Conservation (phyloP, 73 alveolate genomes). For the Paramecium pentaurelia region DNA sequence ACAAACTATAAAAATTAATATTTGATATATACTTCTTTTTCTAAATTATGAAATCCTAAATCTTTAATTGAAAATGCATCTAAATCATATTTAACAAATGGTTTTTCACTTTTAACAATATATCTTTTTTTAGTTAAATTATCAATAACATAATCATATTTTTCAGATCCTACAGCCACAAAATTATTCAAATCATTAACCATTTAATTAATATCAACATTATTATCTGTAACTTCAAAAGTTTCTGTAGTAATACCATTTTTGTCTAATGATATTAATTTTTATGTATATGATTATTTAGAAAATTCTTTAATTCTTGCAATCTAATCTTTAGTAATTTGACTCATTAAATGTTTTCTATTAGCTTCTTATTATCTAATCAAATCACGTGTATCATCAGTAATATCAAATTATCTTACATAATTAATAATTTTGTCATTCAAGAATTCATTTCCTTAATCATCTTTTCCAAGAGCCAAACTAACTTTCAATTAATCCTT, state of each 20-base stretch:
- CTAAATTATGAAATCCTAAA: neutral
- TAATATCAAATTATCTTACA: constrained; percentile 7
- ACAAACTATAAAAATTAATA: neutral
- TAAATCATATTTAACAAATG: constrained; percentile 13
- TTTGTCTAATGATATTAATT: neutral
- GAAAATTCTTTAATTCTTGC: neutral
- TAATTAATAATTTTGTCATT: neutral
- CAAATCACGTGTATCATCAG: neutral
- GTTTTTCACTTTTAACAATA: constrained; percentile 1
- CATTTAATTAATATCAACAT: neutral
- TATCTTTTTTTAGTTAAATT: neutral
- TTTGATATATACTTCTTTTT: neutral
- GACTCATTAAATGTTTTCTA: neutral
- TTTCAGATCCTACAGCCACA: neutral
- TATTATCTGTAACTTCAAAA: constrained; percentile 9
- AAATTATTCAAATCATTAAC: neutral
- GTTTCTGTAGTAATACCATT: constrained; percentile 12
- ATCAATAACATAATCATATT: neutral
- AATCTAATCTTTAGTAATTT: neutral
- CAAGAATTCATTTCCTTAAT: neutral
- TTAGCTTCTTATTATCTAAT: neutral
- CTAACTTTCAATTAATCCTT: neutral
- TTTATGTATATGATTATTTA: neutral
- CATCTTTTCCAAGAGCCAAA: neutral
- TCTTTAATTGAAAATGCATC: neutral